Evolutionary conservation across 129 eudicot species (phyloP).

Genomic region (Erigeron canadensis): DNA sequence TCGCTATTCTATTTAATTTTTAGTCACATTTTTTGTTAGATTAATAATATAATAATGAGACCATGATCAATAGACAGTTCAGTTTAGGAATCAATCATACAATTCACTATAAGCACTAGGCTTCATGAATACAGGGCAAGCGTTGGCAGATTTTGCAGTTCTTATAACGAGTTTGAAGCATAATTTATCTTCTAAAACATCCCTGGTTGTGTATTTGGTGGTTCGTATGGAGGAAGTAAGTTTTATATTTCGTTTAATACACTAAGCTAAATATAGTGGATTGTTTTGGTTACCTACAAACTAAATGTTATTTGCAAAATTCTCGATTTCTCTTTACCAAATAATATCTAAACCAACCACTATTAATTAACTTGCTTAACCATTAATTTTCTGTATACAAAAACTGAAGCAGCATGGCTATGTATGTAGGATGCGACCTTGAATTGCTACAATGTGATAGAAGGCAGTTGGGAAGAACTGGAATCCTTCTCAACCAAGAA

Average conservation of each 20-base stretch:
- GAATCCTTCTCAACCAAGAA: background rate
- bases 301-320: too few relatives aligned
- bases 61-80: too few relatives aligned
- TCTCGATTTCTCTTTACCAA: too few relatives aligned
- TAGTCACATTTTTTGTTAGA: too few relatives aligned
- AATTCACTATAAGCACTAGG: background rate
- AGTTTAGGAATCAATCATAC: background rate
- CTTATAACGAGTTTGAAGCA: slow-evolving; percentile 10
- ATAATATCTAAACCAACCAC: background rate
- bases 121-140: slow-evolving; percentile 6
- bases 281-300: too few relatives aligned
- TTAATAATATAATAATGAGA: too few relatives aligned
- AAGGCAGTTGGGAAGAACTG: background rate
- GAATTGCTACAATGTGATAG: slow-evolving; percentile 4
- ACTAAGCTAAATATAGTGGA: too few relatives aligned
- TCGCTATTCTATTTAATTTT: too few relatives aligned
- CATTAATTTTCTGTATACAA: too few relatives aligned
- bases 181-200: background rate
- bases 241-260: too few relatives aligned
- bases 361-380: too few relatives aligned
- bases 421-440: background rate
- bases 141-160: slow-evolving; percentile 4
- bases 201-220: slow-evolving; percentile 8
- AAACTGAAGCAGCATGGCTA: too few relatives aligned
- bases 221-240: slow-evolving; percentile 10